Percentiles rank a stretch among this genome's conserved stretches.
Evolutionary conservation across 768 basidiomycete species (phyloP).

Genomic region (Russula sp.): DNA sequence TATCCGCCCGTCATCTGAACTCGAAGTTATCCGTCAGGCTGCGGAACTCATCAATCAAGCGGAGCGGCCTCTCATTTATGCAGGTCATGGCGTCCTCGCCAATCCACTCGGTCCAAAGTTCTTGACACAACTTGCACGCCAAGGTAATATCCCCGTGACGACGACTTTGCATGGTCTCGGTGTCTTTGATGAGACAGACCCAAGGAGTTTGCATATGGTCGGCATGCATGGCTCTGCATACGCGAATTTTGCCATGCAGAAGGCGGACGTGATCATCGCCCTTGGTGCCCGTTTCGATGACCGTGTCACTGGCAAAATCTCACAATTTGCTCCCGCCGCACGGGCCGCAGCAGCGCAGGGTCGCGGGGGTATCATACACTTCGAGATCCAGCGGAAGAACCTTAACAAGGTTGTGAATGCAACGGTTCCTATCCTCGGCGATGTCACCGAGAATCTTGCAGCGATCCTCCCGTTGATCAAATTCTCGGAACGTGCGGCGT

Average conservation of each 20-base stretch:
- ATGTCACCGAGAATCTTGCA: conserved; percentile 60
- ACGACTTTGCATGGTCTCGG: conserved; percentile 96
- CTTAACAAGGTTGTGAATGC: no score
- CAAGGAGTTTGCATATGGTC: conserved; percentile 89
- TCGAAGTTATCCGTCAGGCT: conserved; percentile 67
- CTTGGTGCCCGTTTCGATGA: conserved; percentile 97
- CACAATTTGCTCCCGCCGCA: conserved; percentile 87
- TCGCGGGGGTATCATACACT: conserved; percentile 58
- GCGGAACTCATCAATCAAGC: conserved; percentile 89
- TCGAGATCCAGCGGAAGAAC: conserved; percentile 57
- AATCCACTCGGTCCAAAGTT: conserved; percentile 78
- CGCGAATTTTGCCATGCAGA: conserved; percentile 96
- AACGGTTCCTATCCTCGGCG: conserved; percentile 87
- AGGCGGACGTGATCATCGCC: conserved; percentile 97
- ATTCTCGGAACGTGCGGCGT: conserved; percentile 60
- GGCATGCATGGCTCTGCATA: conserved; percentile 99
- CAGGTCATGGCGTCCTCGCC: conserved; percentile 85
- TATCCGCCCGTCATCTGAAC: conserved; percentile 40
- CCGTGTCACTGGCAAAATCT: conserved; percentile 90
- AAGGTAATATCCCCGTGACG: conserved; percentile 94
- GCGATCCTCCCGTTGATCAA: no score
- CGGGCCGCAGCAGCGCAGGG: conserved; percentile 72
- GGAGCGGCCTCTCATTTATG: conserved; percentile 86
- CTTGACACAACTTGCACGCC: conserved; percentile 66
- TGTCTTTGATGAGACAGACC: conserved; percentile 86